Evolutionary conservation across 345 rosid species (phyloP).

Genomic region (Lepidium sativum): DNA sequence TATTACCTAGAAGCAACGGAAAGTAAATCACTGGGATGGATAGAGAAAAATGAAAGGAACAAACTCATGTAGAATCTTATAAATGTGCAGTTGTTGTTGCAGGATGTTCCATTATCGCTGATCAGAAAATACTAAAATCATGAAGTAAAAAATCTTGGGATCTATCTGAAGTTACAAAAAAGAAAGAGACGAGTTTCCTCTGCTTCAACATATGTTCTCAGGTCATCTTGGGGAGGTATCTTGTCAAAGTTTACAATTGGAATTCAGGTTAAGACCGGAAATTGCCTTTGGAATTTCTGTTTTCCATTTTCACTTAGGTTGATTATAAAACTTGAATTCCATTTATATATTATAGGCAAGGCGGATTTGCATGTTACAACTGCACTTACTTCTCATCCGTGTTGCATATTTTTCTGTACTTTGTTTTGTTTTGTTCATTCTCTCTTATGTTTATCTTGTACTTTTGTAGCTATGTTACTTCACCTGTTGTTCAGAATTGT

Average conservation of each 20-base stretch:
- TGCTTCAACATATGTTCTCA: conserved; percentile 8
- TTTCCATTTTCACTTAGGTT: conserved; percentile 1
- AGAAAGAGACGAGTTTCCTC: background rate
- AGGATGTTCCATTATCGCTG: conserved; percentile 1
- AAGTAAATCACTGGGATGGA: background rate
- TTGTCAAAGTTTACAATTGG: background rate
- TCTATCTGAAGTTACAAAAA: background rate
- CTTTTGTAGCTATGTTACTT: too few relatives aligned
- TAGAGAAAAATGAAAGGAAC: too few relatives aligned
- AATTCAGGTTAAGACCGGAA: background rate
- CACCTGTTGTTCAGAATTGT: conserved; percentile 10
- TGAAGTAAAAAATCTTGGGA: background rate
- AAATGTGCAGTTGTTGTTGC: background rate
- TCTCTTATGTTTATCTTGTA: background rate
- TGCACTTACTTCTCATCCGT: background rate
- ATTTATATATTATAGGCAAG: background rate
- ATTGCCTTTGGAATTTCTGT: background rate
- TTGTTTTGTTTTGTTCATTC: background rate
- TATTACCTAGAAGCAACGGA: background rate
- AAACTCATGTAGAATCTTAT: background rate
- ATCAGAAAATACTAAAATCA: background rate
- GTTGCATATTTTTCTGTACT: background rate
- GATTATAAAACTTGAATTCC: background rate
- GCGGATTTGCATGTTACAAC: conserved; percentile 8
- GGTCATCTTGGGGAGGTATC: too few relatives aligned